phyloP scores from a whole-genome alignment of 352 stramenopile genomes.

The Pythium graminicola region DNA sequence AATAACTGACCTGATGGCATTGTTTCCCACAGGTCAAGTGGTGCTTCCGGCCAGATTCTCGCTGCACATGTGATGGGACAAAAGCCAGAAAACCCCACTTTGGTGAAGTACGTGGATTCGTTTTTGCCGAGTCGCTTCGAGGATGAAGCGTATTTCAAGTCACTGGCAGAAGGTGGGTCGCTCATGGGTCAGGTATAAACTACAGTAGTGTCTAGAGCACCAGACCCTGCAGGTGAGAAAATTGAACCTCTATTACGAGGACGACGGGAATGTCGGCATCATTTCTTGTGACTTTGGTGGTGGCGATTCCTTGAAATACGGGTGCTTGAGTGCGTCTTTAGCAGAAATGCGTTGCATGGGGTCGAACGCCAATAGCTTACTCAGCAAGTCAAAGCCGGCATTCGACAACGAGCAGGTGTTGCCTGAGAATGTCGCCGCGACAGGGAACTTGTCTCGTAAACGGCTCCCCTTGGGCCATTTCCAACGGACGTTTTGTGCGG shows the following conservation, averaged over 20 bases:
- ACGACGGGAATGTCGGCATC: constrained; percentile 74
- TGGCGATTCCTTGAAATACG: constrained; percentile 74
- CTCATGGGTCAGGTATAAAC: constrained; percentile 53
- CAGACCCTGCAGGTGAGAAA: too few species aligned
- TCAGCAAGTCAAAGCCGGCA: constrained; percentile 65
- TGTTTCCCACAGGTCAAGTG: constrained; percentile 40
- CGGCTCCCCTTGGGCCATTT: constrained; percentile 69
- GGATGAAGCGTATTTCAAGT: constrained; percentile 46
- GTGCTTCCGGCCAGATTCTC: constrained; percentile 56
- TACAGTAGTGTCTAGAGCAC: not conserved
- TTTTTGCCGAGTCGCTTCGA: constrained; percentile 67
- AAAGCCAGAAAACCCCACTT: constrained; percentile 30
- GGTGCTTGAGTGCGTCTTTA: constrained; percentile 67
- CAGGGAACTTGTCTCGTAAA: constrained; percentile 73
- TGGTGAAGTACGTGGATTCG: constrained; percentile 41
- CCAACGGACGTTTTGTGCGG: constrained; percentile 48
- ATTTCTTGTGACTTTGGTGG: constrained; percentile 54
- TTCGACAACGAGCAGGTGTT: constrained; percentile 59
- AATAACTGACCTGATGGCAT: not conserved
- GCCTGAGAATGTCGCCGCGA: constrained; percentile 49
- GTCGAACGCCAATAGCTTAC: constrained; percentile 31
- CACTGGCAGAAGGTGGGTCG: constrained; percentile 38
- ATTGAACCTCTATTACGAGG: constrained; percentile 4
- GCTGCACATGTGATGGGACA: constrained; percentile 58
- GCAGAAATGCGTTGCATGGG: constrained; percentile 64